Base-by-base conservation (phyloP, 140 eudicot species). In the Anethum foeniculum region DNA sequence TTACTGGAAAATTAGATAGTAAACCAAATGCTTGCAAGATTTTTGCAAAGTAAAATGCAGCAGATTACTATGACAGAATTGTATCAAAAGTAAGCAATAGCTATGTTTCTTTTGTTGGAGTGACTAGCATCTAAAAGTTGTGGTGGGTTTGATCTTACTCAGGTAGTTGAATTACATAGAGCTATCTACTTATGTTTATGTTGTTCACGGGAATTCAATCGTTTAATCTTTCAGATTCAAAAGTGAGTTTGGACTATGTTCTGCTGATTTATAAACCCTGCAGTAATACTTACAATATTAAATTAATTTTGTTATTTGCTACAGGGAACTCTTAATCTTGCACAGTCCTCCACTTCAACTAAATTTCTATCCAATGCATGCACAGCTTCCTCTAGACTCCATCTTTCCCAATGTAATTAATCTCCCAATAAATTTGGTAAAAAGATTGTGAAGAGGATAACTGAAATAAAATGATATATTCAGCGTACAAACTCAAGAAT, bases 1-100 rank as follows among this genome's bases (percentile, higher is more conserved):
- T 74, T 79, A 82, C 78, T 84, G 5, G 51, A 71, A 75, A 80
- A 74, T 75, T 65, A 48, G 77, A 71, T 19, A 21, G 47, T 38
- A 68, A 68, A 68, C 74, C 62, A 75, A n/a, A 85, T 78, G 48
- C 60, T 77, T 30, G 51, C 32, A 74, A 11, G 16, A 23, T n/a
- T 72, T 74, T 43, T n/a, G 39, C 32, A 13, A 13, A n/a, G 28
- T n/a, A 41, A 19, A n/a, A n/a, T 44, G 51, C 60, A 8, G 36
- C 12, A 25, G 11, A 23, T n/a, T 8, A 43, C 38, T 23, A 39
- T 46, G 51, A 10, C 10, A 46, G 51, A 46, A 46, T 46, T 46
- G 18, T 13, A 47, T 7, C 58, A 74, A 43, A 8, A 0, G 3
- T n/a, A 46, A n/a, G 4, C 2, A 47, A 75, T 27, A 25, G 43